phyloP scores from a whole-genome alignment of 139 green algal genomes.

The Auxenochlorella pyrenoidosa region DNA sequence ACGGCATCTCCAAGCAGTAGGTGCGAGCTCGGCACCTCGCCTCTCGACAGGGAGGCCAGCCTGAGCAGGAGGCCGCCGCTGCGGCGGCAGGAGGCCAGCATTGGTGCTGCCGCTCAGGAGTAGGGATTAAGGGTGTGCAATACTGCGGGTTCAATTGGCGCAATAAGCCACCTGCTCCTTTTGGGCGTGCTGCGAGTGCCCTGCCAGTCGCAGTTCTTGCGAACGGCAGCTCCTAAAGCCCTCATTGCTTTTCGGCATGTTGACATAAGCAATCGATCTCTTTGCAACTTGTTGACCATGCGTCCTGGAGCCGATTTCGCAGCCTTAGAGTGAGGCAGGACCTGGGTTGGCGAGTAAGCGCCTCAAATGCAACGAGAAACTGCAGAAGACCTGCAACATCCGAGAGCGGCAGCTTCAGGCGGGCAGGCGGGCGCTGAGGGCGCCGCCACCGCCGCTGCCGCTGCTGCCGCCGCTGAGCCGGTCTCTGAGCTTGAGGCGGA shows the following conservation, averaged over 20 bases:
- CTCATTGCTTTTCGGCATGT: too few species aligned
- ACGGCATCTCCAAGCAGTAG: background rate
- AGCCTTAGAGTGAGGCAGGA: background rate
- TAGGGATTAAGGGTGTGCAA: too few species aligned
- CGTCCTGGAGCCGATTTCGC: too few species aligned
- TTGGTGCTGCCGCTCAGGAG: background rate
- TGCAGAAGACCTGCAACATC: background rate
- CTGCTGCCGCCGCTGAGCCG: background rate
- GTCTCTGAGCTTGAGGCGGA: background rate
- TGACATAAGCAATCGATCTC: too few species aligned
- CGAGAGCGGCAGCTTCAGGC: background rate
- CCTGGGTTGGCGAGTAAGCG: background rate
- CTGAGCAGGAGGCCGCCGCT: background rate
- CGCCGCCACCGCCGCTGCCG: background rate
- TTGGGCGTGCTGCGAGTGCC: too few species aligned
- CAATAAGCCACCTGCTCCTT: too few species aligned
- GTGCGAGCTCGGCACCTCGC: background rate
- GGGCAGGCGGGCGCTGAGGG: background rate
- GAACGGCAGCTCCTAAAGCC: too few species aligned
- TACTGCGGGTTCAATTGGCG: background rate
- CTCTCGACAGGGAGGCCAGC: background rate
- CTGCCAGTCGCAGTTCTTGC: too few species aligned
- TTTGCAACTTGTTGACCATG: too few species aligned
- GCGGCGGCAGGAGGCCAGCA: constrained; percentile 11
- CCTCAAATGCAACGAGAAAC: background rate